phyloP scores from a whole-genome alignment of 139 green algal genomes.

The Micractinium conductrix region DNA sequence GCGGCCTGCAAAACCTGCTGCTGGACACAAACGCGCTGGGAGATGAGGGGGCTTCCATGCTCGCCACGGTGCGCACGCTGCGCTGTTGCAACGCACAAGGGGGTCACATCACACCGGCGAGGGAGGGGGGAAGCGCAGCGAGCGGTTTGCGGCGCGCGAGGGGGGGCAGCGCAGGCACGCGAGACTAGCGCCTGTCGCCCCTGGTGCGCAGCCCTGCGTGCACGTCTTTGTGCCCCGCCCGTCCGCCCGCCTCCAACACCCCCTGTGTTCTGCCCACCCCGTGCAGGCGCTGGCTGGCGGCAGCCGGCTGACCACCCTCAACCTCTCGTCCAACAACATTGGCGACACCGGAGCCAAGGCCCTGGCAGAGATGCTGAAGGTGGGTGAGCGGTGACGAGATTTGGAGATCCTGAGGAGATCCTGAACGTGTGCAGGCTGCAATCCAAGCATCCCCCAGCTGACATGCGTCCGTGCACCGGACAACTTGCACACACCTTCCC shows the following conservation, averaged over 20 bases:
- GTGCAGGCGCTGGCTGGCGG: slow-evolving; percentile 51
- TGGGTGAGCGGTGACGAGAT: not conserved
- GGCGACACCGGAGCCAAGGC: slow-evolving; percentile 77
- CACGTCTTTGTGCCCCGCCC: not conserved
- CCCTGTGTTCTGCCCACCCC: slow-evolving; percentile 30
- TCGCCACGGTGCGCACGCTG: slow-evolving; percentile 70
- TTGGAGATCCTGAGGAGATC: not conserved
- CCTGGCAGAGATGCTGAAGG: slow-evolving; percentile 92
- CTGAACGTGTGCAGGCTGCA: not conserved
- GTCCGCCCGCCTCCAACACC: not conserved
- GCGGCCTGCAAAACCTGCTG: slow-evolving; percentile 65
- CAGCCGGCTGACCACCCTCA: slow-evolving; percentile 53
- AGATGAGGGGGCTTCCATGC: slow-evolving; percentile 67
- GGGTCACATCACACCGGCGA: too few species aligned
- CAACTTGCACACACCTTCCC: not conserved
- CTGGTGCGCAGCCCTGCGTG: too few species aligned
- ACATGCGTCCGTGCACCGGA: not conserved
- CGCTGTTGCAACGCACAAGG: too few species aligned
- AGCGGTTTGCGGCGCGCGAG: too few species aligned
- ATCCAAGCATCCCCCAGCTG: not conserved
- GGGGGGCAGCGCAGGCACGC: too few species aligned
- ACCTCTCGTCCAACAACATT: slow-evolving; percentile 75
- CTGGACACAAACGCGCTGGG: slow-evolving; percentile 84
- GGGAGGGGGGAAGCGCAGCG: too few species aligned
- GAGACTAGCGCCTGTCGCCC: too few species aligned